phyloP scores from a whole-genome alignment of 2,329 filamentous ascomycete species.

The Bimuria novae-zelandiae region DNA sequence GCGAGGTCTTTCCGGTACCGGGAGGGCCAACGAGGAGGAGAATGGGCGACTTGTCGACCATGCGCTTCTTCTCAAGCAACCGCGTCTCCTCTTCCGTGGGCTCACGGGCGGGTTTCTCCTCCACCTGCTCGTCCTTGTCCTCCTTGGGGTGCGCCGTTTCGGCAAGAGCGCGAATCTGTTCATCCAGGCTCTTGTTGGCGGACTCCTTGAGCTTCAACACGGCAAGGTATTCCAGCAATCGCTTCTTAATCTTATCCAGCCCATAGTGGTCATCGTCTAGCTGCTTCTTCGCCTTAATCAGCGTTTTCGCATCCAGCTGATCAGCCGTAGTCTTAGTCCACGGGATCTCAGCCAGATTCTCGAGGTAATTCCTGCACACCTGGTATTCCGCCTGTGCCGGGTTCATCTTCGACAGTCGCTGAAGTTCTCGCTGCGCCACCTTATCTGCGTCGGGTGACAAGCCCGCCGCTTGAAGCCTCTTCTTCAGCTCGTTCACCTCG shows the following conservation, averaged over 20 bases:
- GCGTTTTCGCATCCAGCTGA: conserved; percentile 77
- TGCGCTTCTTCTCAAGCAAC: conserved; percentile 77
- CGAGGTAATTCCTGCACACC: conserved; percentile 89
- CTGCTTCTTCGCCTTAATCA: conserved; percentile 81
- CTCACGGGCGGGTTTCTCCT: conserved; percentile 47
- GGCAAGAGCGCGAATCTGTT: conserved; percentile 67
- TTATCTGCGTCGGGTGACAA: conserved; percentile 84
- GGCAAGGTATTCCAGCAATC: conserved; percentile 90
- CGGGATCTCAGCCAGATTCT: conserved; percentile 91
- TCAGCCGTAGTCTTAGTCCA: conserved; percentile 88
- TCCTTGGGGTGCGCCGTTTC: conserved; percentile 46
- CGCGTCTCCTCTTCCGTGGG: conserved; percentile 64
- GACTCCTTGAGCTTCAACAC: conserved; percentile 95
- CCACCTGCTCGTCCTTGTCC: conserved; percentile 43
- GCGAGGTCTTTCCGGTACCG: conserved; percentile 92
- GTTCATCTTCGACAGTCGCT: conserved; percentile 90
- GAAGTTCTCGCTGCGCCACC: conserved; percentile 87
- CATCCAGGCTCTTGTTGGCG: conserved; percentile 80
- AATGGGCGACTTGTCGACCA: conserved; percentile 95
- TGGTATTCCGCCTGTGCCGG: conserved; percentile 95
- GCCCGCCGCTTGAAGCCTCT: conserved; percentile 79
- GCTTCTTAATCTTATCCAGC: conserved; percentile 95
- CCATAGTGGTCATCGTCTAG: conserved; percentile 97
- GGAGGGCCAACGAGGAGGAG: conserved; percentile 90
- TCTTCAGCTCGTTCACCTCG: conserved; percentile 89